Percentiles rank a stretch among this genome's conserved stretches.
Conservation (phyloP, 495 filamentous ascomycete species). For the Penicillium malachiteum region DNA sequence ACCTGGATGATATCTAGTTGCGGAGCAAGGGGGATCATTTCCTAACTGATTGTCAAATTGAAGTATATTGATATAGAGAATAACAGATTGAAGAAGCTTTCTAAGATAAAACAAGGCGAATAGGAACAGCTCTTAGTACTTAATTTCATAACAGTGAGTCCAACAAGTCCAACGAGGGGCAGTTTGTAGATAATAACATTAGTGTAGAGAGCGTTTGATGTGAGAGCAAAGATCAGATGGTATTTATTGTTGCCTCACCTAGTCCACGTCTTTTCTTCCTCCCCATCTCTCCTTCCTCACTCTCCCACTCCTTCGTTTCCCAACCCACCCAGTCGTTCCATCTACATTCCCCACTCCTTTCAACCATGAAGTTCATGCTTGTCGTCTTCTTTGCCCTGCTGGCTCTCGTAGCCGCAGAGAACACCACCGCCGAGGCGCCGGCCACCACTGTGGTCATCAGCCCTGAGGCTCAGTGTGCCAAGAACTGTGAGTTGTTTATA, state of each 20-base stretch:
- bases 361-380: slow-evolving; percentile 46
- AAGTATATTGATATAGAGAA: neutral
- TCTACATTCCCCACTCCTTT: slow-evolving; percentile 9
- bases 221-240: neutral
- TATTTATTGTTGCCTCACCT: neutral
- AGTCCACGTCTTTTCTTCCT: neutral
- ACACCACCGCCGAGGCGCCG: slow-evolving; percentile 18
- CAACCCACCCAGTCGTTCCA: neutral
- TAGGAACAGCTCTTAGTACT: neutral
- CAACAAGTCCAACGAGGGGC: too few species aligned
- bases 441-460: slow-evolving; percentile 19
- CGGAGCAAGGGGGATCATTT: neutral
- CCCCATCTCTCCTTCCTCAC: neutral
- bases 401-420: slow-evolving; percentile 32
- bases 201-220: too few species aligned
- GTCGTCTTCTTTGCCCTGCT: slow-evolving; percentile 36
- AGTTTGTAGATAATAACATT: too few species aligned
- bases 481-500: slow-evolving; percentile 31
- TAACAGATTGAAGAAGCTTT: neutral
- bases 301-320: neutral
- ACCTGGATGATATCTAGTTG: too few species aligned
- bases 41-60: neutral
- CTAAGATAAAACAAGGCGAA: neutral
- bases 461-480: slow-evolving; percentile 29
- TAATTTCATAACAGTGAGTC: too few species aligned